Base-by-base conservation (phyloP, 805 yeast genomes). In the Ogataea thermomethanolica region DNA sequence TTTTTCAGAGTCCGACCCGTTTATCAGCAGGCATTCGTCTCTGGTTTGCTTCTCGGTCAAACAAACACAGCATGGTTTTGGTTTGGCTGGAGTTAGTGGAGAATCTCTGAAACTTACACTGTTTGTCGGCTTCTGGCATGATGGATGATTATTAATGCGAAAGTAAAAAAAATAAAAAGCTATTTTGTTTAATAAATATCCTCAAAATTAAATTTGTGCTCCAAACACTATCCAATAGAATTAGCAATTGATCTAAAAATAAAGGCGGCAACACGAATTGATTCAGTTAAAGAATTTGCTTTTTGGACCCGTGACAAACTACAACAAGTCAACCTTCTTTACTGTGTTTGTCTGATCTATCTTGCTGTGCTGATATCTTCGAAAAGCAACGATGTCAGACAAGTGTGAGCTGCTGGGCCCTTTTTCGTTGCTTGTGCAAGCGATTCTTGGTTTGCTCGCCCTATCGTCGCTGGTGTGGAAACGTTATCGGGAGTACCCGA, bases 1-100 rank as follows among this genome's bases (percentile, higher is more conserved):
- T 54, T 87, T 82, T 24, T 81, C 87, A 33, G 85, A 72, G 13
- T 89, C 97, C 51, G 82, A 82, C 34, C 96, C 96, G 54, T 85
- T 79, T 51, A 77, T 66, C 48, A 91, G 72, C 41, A 91, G 67
- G 61, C 98, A 93, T 56, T 89, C 90, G 56, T 91, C 99, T 58
- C 98, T 76, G 17, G 67, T 61, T 45, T 82, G 42, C 40, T 61
- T 60, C 39, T 60, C 61, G 25, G 84, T 84, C 52, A 81, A 76
- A 64, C 98, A 93, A 15, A 91, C 98, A 59, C 98, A 91, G 66
- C 99, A 91, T 44, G 99, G 97, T 67, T 90, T 91, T 49, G 95
- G 95, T 59, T 87, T 82, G 27, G 65, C 58, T 53, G 27, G 8
- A 17, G 47, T 41, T 41, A 45, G 46, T 9, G 5, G 15, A 7